Evolutionary conservation across 192 early-diverging fungal genomes (phyloP), one percentile per base, ranked within the genome.

Genomic region (Coemansia pectinata): DNA sequence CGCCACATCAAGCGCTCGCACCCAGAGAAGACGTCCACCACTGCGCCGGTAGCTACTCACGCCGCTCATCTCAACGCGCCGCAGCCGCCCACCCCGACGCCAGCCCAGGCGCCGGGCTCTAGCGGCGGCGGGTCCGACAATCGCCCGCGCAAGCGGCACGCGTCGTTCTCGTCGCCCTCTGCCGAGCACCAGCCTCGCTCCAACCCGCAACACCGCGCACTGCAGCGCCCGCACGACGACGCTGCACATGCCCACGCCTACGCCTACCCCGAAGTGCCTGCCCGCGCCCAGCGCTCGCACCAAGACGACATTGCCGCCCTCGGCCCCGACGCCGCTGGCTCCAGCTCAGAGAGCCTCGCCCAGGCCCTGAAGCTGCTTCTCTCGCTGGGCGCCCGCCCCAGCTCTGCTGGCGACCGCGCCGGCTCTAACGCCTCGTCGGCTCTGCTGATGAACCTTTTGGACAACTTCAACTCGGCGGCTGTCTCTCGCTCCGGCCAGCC

Each of bases 1-100:
- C 80, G 80, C 39, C 80, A 83, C 33, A 83, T 83, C 55, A 83
- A 83, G 70, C 80, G 80, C 58, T 75, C 80, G 69, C 80, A 83
- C 34, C 80, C 80, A 2, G 80, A 83, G 41, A 83, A 78, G 76
- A 72, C 74, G 6, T 58, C 71, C n/a, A 72, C 72, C 39, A 75
- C 72, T 11, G 80, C 80, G 5, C 80, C 80, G n/a, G 67, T 83
- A 29, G 75, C 69, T 39, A 83, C 80, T 1, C 80, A 83, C 50
- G 74, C 61, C 33, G 23, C 59, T 19, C 69, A 69, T 15, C 25
- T 15, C 27, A 38, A 62, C 40, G 62, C 70, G 12, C 73, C 70
- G 58, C 73, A 58, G 67, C 29, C 44, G 45, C 65, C 44, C 12
- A 47, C 48, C 6, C 44, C 39, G 21, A 57, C 66, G 57, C 47